Conservation (phyloP, 768 basidiomycete species). For the Lactifluus piperatus region DNA sequence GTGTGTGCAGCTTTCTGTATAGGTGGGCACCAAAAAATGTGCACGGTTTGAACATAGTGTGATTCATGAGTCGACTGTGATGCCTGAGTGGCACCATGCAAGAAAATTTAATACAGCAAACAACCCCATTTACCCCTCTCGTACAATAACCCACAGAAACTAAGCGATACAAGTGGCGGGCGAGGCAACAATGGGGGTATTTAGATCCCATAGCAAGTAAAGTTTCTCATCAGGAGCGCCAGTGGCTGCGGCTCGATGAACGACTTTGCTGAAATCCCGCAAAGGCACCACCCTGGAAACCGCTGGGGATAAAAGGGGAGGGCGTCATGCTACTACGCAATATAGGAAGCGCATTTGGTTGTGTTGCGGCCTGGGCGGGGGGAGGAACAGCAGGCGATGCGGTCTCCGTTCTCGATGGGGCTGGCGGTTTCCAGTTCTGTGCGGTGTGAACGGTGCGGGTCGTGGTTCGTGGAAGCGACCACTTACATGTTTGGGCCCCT, state of each 20-base stretch:
- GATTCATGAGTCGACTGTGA: neutral
- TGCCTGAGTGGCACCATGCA: neutral
- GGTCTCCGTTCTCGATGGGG: conserved; percentile 13
- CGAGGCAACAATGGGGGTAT: neutral
- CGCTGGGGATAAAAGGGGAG: conserved; percentile 7
- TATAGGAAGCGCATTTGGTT: conserved; percentile 11
- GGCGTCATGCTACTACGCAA: conserved; percentile 15
- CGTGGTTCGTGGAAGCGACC: neutral
- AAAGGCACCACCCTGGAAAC: conserved; percentile 13
- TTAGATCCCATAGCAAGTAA: neutral
- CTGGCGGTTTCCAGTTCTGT: conserved; percentile 54
- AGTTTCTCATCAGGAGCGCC: conserved; percentile 4
- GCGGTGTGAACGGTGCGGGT: neutral
- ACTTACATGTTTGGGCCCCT: conserved; percentile 66
- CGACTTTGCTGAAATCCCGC: conserved; percentile 13
- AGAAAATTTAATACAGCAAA: neutral
- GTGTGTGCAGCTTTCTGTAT: too few species aligned
- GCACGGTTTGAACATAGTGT: neutral
- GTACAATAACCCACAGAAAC: neutral
- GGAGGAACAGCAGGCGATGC: conserved; percentile 1
- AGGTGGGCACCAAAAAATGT: too few species aligned
- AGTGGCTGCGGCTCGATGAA: conserved; percentile 9
- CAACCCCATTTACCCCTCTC: neutral
- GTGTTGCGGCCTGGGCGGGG: conserved; percentile 13
- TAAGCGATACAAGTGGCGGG: neutral